phyloP scores from a whole-genome alignment of 371 early-diverging fungal species.

The Mortierella sp. region DNA sequence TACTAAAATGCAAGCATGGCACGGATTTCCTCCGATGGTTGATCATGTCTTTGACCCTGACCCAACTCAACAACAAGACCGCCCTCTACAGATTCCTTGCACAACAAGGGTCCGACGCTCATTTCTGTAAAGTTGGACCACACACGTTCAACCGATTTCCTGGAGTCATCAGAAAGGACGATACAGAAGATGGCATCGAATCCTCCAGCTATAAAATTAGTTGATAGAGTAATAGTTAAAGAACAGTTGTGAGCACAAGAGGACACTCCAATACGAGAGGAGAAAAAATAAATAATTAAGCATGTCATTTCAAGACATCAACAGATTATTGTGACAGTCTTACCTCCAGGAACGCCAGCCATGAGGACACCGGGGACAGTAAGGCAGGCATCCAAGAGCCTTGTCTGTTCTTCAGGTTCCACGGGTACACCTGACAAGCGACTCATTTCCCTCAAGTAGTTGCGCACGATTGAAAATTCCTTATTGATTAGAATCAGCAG shows the following conservation, averaged over 20 bases:
- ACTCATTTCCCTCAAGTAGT: slow-evolving; percentile 80
- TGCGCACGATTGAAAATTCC: slow-evolving; percentile 53
- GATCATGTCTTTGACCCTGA: background rate
- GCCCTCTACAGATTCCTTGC: slow-evolving; percentile 56
- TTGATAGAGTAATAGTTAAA: background rate
- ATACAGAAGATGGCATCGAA: slow-evolving; percentile 97
- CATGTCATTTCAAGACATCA: too few relatives aligned
- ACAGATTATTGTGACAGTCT: background rate
- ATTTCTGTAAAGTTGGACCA: slow-evolving; percentile 83
- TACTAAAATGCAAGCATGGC: slow-evolving; percentile 2
- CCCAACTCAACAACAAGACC: slow-evolving; percentile 42
- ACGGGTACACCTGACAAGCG: slow-evolving; percentile 82
- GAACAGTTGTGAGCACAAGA: too few relatives aligned
- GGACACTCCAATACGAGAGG: too few relatives aligned
- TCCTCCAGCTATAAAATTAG: slow-evolving; percentile 84
- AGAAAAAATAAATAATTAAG: too few relatives aligned
- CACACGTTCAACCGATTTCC: slow-evolving; percentile 63
- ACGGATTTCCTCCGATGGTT: background rate
- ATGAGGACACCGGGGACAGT: slow-evolving; percentile 83
- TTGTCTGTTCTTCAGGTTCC: slow-evolving; percentile 91
- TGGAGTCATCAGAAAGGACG: slow-evolving; percentile 65
- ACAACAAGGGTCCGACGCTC: slow-evolving; percentile 82
- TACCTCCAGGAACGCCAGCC: slow-evolving; percentile 96
- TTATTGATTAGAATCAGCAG: slow-evolving; percentile 27
- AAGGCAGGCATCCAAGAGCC: slow-evolving; percentile 83